Evolutionary conservation across 495 filamentous ascomycete genomes (phyloP), one percentile per base, ranked within the genome.

Genomic region (Penicillium cinerascens): DNA sequence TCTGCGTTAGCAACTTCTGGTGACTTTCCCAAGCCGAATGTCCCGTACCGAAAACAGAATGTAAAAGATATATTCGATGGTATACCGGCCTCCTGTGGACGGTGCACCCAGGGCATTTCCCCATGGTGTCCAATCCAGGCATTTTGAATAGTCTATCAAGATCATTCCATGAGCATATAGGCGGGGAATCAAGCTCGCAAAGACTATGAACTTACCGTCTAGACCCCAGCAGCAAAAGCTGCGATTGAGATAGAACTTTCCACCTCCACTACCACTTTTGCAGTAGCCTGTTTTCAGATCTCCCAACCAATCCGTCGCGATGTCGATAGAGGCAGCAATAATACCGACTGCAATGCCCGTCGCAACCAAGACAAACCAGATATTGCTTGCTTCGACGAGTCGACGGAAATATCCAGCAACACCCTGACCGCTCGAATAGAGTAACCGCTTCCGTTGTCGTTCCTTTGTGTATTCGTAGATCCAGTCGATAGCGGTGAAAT

Each of bases 401-500:
- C 85, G 85, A 42, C 79, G 82, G 25, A 82, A 56, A 63, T 92
- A 84, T 21, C 91, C 91, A 18, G 92, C 53, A 13, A 96, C 49
- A 2, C 90, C 88, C 23, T 83, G 81, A 8, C 86, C 78, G 53
- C 76, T 84, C 2, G 85, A 82, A 45, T 82, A 85, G 9, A 98
- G 75, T 15, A 87, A 75, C 8, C 90, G 80, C 56, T 93, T 80
- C 38, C 93, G 82, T 67, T 96, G 90, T 16, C 93, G 81, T 69
- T 98, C 93, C 68, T 97, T 97, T 21, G 91, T 93, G 66, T 98
- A 96, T 69, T 98, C 93, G 64, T 96, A 97, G 59, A 97, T 97
- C 93, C 93, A 98, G 73, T 98, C 93, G 68, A 98, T 98, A 13
- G 95, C 93, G 13, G 95, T 97, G 62, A 97, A 78, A 73, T 98